Conservation (phyloP, 2,329 filamentous ascomycete species). For the Colletotrichum lupini region DNA sequence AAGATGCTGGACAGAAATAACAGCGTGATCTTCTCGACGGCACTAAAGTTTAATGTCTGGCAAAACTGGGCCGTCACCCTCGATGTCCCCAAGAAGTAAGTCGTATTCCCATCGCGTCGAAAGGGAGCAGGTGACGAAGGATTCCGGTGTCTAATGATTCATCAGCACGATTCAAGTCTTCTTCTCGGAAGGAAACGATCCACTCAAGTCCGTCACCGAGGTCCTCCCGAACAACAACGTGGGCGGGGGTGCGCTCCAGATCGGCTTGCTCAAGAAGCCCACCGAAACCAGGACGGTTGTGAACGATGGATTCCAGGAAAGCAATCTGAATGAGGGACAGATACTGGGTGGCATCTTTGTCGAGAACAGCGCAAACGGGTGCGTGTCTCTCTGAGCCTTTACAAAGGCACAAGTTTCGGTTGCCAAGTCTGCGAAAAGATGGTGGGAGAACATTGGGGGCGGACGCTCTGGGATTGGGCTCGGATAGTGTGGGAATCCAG, state of each 20-base stretch:
- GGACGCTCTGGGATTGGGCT: background rate
- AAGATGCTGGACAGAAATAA: conserved; percentile 60
- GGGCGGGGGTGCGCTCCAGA: conserved; percentile 70
- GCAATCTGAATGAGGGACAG: conserved; percentile 61
- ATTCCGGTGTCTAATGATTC: background rate
- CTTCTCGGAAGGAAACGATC: conserved; percentile 60
- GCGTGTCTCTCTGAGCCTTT: conserved; percentile 8
- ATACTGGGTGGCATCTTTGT: conserved; percentile 64
- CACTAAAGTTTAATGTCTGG: conserved; percentile 61
- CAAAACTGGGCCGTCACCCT: conserved; percentile 72
- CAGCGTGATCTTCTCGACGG: conserved; percentile 59
- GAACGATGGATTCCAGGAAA: conserved; percentile 58
- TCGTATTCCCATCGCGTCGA: conserved; percentile 6
- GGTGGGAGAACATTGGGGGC: background rate
- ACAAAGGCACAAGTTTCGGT: background rate
- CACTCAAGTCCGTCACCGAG: conserved; percentile 58
- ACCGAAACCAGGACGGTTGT: conserved; percentile 55
- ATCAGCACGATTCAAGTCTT: conserved; percentile 65
- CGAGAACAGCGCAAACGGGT: conserved; percentile 54
- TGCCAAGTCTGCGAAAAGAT: background rate
- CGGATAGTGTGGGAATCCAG: background rate
- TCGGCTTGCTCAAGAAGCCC: conserved; percentile 72
- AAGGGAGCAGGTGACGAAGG: background rate
- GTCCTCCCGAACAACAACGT: conserved; percentile 61
- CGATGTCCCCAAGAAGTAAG: conserved; percentile 66